Evolutionary conservation across 1,139 yeast genomes (phyloP), one percentile per base, ranked within the genome.

Genomic region (Saccharomycopsis hybrid): DNA sequence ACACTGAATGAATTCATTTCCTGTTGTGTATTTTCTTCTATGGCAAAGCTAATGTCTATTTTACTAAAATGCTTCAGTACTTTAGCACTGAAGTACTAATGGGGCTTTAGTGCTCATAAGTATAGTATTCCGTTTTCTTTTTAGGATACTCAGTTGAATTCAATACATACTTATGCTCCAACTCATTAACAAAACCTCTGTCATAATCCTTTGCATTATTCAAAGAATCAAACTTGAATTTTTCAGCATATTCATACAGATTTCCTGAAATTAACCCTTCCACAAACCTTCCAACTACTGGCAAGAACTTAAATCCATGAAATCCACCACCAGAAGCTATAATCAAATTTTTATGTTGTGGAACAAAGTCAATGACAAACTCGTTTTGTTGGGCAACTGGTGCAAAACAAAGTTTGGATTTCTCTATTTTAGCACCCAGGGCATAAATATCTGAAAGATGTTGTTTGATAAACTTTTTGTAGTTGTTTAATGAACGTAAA

Each of bases 241-340:
- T 31, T 4, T 45, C 48, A 39, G 30, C 35, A 32, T 40, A 45
- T 30, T 45, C 9, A 39, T 45, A 40, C 25, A 9, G 11, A 33
- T 45, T 32, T 5, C 30, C 41, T 18, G 44, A 40, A 33, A 45
- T 45, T 28, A 45, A 33, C 2, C 40, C 48, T 24, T 45, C 48
- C 3, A 37, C 33, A 13, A 45, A 45, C 31, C 60, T 62, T 2
- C 77, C 76, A 42, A 72, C 65, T 47, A 64, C 67, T 13, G 76
- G 76, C 45, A 72, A 54, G 44, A 67, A 69, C 58, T 72, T 72
- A 57, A 63, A 71, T 1, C 65, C 75, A 57, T 71, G 74, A 2
- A 74, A 76, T 3, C 76, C 69, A 57, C 71, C 76, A 31, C 78
- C 78, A 4, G 72, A 60, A 1, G 74, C 74, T 5, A 71, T 67